These are phyloP conservation scores for Rubia tinctorum DNA, from an alignment of 305 asterid species.

Conservation along the genomic window DNA sequence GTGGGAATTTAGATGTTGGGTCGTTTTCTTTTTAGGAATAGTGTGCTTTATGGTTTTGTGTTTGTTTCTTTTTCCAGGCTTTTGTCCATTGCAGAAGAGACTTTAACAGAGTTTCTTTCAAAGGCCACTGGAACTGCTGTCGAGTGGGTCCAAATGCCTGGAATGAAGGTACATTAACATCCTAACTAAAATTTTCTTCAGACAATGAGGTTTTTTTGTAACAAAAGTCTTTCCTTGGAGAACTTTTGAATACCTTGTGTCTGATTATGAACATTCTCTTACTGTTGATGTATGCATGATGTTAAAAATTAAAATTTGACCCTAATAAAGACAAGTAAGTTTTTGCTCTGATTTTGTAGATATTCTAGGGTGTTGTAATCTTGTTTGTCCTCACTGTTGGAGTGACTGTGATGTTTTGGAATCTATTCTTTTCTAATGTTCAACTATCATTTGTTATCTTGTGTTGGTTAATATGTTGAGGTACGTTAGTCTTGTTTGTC, in stretches of 20 bases:
- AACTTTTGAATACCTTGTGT: neutral
- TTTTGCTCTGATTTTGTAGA: neutral
- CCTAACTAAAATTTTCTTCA: neutral
- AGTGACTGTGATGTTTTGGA: neutral
- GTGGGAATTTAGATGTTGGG: constrained; percentile 54
- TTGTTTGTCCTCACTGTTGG: neutral
- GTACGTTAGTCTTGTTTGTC: neutral
- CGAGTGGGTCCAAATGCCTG: constrained; percentile 99
- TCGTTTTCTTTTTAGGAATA: constrained; percentile 51
- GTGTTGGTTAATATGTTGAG: neutral
- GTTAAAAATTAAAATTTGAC: neutral
- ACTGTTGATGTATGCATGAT: neutral
- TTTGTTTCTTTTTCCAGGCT: constrained; percentile 59
- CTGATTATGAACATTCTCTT: neutral
- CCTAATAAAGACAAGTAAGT: neutral
- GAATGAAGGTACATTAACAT: constrained; percentile 77
- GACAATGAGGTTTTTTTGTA: neutral
- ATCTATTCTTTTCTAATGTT: too few species aligned
- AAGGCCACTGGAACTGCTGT: constrained; percentile 99
- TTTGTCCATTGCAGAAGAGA: constrained; percentile 99
- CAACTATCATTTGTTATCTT: neutral
- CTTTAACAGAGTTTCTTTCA: constrained; percentile 99
- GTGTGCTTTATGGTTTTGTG: constrained; percentile 42
- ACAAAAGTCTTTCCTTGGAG: neutral
- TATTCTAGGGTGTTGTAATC: neutral